Evolutionary conservation across 2,329 filamentous ascomycete species (phyloP).

Genomic region (Fusarium succisae): DNA sequence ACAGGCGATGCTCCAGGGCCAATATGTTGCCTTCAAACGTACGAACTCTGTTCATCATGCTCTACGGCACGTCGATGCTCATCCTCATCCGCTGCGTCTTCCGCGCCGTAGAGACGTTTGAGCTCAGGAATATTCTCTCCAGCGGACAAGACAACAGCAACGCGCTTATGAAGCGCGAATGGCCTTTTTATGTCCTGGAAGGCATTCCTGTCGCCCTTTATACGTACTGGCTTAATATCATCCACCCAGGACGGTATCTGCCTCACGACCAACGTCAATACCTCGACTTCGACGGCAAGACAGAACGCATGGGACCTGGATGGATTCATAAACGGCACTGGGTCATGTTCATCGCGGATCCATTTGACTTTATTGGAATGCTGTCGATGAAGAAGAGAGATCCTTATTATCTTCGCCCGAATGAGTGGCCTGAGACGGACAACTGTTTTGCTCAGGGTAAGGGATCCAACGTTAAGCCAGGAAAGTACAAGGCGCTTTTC

Average conservation of each 20-base stretch:
- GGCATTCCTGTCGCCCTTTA: slow-evolving; percentile 55
- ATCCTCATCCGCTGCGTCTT: slow-evolving; percentile 40
- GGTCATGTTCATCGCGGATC: slow-evolving; percentile 24
- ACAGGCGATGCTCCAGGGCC: slow-evolving; percentile 25
- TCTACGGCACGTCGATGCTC: slow-evolving; percentile 40
- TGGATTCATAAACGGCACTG: slow-evolving; percentile 39
- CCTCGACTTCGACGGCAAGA: slow-evolving; percentile 52
- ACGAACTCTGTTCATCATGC: slow-evolving; percentile 38
- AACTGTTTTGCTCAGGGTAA: slow-evolving; percentile 38
- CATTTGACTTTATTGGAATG: slow-evolving; percentile 40
- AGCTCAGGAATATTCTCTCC: slow-evolving; percentile 24
- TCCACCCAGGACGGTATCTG: slow-evolving; percentile 54
- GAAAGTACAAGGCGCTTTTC: slow-evolving; percentile 13
- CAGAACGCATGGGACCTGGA: slow-evolving; percentile 42
- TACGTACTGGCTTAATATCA: slow-evolving; percentile 53
- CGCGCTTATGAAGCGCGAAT: slow-evolving; percentile 54
- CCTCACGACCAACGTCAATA: slow-evolving; percentile 52
- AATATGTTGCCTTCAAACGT: slow-evolving; percentile 39
- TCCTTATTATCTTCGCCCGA: slow-evolving; percentile 31
- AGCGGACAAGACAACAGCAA: slow-evolving; percentile 19
- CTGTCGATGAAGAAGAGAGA: slow-evolving; percentile 38
- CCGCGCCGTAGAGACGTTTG: slow-evolving; percentile 39
- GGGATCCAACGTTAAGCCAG: slow-evolving; percentile 27
- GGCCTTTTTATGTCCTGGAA: slow-evolving; percentile 59
- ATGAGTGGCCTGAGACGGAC: slow-evolving; percentile 31